Base-by-base conservation (phyloP, 768 basidiomycete genomes). In the Gelatoporia subvermispora region DNA sequence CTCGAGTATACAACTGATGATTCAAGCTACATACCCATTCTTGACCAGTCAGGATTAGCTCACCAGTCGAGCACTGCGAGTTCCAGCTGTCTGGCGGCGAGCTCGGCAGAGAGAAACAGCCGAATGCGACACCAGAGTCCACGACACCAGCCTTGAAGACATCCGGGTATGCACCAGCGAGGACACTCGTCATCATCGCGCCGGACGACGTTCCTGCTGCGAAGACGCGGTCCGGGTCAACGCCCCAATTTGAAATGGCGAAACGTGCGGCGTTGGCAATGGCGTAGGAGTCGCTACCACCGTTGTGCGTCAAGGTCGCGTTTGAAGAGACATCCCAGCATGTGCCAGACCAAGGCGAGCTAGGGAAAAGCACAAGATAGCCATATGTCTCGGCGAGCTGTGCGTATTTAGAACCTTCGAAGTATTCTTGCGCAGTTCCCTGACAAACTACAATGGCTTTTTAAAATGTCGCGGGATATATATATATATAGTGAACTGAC, bases 101-200 rank as follows among this genome's bases (percentile, higher is more conserved):
- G 13, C 43, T 44, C 11, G 76, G 53, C 3, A 73, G 75, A 20
- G 68, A 72, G 62, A 79, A 79, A 65, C 79, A 80, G 4, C 69
- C 77, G 49, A 71, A 78, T 9, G 78, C 70, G 35, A 79, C 78
- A 43, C 79, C 78, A 35, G 78, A 74, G 60, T 72, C 75, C n/a
- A 69, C 72, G 28, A 72, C 52, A 20, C 73, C 77, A 11, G 76
- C 79, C 36, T 54, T 50, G 67, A 78, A 77, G 39, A 82, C 58
- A 47, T 81, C 74, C 9, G 78, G 78, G 63, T 80, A 79, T 13
- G 75, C 72, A 25, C 76, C 78, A 38, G 66, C 64, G 36, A 80
- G 65, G 20, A 79, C 78, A 55, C 74, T 76, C 48, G 78, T 79
- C 78, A 80, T 81, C 79, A 81, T 82, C 47, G 70, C 70, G 39